These are phyloP conservation scores for Hyaloscypha variabilis DNA, from an alignment of 495 filamentous ascomycete species.

Conservation along the genomic window DNA sequence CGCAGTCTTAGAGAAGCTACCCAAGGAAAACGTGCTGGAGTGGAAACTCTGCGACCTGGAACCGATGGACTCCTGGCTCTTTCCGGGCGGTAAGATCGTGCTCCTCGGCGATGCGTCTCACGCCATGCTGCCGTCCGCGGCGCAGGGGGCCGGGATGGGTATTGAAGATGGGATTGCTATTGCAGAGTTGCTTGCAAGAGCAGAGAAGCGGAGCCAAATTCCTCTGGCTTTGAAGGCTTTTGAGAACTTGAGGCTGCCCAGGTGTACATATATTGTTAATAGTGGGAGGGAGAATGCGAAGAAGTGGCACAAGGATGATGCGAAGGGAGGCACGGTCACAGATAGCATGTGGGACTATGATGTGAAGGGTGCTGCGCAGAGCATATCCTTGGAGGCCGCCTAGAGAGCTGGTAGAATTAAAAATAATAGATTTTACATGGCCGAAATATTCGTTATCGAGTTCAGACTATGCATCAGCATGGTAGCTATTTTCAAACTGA, in stretches of 20 bases:
- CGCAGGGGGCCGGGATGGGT: constrained; percentile 49
- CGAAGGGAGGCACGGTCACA: not conserved
- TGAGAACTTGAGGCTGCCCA: constrained; percentile 21
- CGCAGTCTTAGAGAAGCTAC: not conserved
- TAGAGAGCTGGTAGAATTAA: too few relatives aligned
- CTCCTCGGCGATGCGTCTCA: constrained; percentile 53
- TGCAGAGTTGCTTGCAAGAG: constrained; percentile 23
- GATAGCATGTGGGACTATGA: constrained; percentile 12
- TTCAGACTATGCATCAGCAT: too few relatives aligned
- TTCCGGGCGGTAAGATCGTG: constrained; percentile 34
- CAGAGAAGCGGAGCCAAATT: constrained; percentile 9
- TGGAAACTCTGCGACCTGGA: constrained; percentile 15
- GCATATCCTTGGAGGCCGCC: too few relatives aligned
- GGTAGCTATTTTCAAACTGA: too few relatives aligned
- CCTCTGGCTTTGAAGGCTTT: constrained; percentile 26
- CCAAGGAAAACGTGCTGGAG: constrained; percentile 6
- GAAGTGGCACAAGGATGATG: constrained; percentile 4
- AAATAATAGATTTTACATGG: too few relatives aligned
- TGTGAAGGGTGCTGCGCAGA: constrained; percentile 2
- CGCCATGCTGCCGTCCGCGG: constrained; percentile 53
- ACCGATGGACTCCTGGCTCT: constrained; percentile 36
- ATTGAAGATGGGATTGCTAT: constrained; percentile 41
- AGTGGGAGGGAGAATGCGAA: constrained; percentile 10
- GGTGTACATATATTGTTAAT: constrained; percentile 8
- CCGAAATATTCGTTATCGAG: too few relatives aligned